These are phyloP conservation scores for Hirschfeldia incana DNA, from an alignment of 345 rosid species.

Conservation along the genomic window DNA sequence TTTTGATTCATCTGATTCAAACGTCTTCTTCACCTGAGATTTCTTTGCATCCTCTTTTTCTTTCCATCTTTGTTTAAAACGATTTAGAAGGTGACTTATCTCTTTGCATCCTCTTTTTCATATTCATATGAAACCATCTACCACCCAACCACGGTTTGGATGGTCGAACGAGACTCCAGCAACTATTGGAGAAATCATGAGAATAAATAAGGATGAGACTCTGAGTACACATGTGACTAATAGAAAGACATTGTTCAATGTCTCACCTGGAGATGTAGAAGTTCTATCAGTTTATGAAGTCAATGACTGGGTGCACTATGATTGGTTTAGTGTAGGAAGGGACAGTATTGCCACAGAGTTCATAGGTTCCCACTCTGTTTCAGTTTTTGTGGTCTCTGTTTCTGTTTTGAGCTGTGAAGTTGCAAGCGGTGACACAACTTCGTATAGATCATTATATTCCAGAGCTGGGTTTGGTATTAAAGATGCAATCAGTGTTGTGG, in stretches of 20 bases:
- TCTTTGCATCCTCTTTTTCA: too few relatives aligned
- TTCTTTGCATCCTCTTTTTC: not conserved
- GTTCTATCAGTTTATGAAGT: conserved; percentile 91
- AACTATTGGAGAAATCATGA: conserved; percentile 76
- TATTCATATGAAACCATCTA: conserved; percentile 68
- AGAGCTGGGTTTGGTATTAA: conserved; percentile 71
- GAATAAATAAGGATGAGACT: conserved; percentile 95
- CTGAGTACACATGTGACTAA: conserved; percentile 83
- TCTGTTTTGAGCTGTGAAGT: conserved; percentile 85
- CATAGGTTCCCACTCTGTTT: too few relatives aligned
- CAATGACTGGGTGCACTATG: conserved; percentile 36
- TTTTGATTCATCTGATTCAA: not conserved
- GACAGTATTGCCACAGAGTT: conserved; percentile 45
- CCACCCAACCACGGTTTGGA: conserved; percentile 88
- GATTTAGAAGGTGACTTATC: not conserved
- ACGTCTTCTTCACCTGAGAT: not conserved
- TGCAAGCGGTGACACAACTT: conserved; percentile 45
- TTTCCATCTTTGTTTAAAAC: not conserved
- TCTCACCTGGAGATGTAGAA: conserved; percentile 98
- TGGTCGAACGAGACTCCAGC: conserved; percentile 98
- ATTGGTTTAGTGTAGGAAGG: conserved; percentile 15
- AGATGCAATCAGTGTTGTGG: conserved; percentile 65
- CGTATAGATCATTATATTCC: conserved; percentile 49
- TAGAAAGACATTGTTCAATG: conserved; percentile 73
- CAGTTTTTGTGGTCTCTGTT: conserved; percentile 42